Evolutionary conservation across 331 rosid species (phyloP), one percentile per base, ranked within the genome.

Genomic region (Dryas integrifolia): DNA sequence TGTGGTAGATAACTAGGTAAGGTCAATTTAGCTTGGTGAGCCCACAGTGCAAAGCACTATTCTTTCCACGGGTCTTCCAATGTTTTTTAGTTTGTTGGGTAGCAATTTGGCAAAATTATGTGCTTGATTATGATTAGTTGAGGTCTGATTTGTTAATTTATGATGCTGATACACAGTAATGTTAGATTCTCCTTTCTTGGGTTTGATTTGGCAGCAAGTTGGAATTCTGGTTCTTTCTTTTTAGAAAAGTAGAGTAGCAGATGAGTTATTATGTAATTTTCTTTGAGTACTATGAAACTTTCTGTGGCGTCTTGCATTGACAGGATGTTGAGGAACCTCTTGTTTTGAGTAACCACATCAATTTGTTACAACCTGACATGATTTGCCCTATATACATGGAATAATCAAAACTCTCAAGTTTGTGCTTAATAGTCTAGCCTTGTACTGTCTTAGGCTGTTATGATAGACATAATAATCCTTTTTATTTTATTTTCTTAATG

Each of bases 121-220:
- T 58, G 58, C 14, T 46, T 41, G 10, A 14, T 48, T 51, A 26
- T 48, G 45, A 2, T 35, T 41, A 38, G 41, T 18, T 58, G 35
- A 58, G 58, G 41, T 72, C 53, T 72, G 47, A 35, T 9, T 4
- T 47, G 44, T 26, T 14, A 44, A 47, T 60, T 57, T 70, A 15
- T 70, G 30, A 9, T 43, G 6, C 68, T 63, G 45, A 21, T 13
- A 60, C 21, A 38, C 9, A 13, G 21, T 60, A 6, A 18, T 41
- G 50, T n/a, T 3, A 39, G 46, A 61, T 39, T 14, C 7, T 41
- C 26, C 30, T 10, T 63, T 3, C 35, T 16, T 41, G 14, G 68
- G 38, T 41, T 41, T 63, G 67, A 63, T 63, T 44, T 72, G 21
- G 56, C 11, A 24, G 50, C 43, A 18, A 38, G 39, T 72, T 58